Evolutionary conservation across 768 basidiomycete genomes (phyloP), one percentile per base, ranked within the genome.

Genomic region (Fibroporia radiculosa): DNA sequence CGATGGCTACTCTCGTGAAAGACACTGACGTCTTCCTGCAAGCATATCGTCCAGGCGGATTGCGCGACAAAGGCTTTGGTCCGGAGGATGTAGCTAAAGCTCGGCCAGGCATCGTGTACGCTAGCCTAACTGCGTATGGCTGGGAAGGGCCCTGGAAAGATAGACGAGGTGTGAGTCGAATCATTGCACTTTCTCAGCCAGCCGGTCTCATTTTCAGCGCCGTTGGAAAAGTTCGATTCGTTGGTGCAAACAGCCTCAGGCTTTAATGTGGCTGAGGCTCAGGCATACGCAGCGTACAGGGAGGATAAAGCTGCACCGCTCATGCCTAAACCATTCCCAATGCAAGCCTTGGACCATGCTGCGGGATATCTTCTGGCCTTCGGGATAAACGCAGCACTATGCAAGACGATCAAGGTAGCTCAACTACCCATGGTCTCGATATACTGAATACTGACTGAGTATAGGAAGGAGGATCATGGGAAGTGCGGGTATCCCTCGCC

Each of bases 201-300:
- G 20, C 20, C n/a, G n/a, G 4, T n/a, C 33, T 4, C 33, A 34
- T 34, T 14, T 5, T 18, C 23, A 22, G 41, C 16, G 45, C 22
- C 16, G 23, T 3, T 19, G 29, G 5, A 3, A n/a, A 48, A 80
- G 78, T 82, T 81, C 45, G 79, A 83, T 52, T 81, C 79, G 1
- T 63, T 82, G 2, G 75, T 80, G 0, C 79, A 83, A 60, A 79
- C 75, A 0, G 76, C 76, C 2, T 72, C 70, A 0, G 80, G 80
- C 0, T 75, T 80, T 57, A 80, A 79, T 42, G 54, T 62, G n/a
- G 73, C 73, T 6, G 80, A 83, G 60, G 76, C 66, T 2, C 61
- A 68, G 40, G 74, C 74, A 2, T 75, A 68, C 48, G 61, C 63
- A 1, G 47, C 55, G 7, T 72, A 58, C 43, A 61, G 59, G 2